phyloP scores from a whole-genome alignment of 345 rosid genomes.

The Lumnitzera littorea region DNA sequence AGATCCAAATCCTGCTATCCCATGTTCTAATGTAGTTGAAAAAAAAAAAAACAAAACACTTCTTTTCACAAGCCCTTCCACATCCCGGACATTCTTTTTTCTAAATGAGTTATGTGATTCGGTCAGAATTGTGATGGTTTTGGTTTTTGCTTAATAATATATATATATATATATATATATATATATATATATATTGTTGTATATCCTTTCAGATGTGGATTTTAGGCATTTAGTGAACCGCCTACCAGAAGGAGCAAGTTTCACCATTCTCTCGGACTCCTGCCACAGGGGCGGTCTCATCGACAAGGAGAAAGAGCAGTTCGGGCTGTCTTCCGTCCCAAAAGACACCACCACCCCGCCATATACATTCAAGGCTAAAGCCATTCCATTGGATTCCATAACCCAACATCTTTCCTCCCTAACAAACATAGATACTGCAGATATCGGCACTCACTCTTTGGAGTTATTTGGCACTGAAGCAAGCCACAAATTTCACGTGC shows the following conservation, averaged over 20 bases:
- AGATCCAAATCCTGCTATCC: too few relatives aligned
- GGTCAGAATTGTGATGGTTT: too few relatives aligned
- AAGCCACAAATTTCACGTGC: conserved; percentile 42
- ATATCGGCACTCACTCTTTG: conserved; percentile 48
- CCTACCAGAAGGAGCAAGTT: conserved; percentile 55
- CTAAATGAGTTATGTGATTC: too few relatives aligned
- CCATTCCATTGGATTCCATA: conserved; percentile 38
- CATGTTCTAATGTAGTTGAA: too few relatives aligned
- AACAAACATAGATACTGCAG: conserved; percentile 43
- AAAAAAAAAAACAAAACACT: too few relatives aligned
- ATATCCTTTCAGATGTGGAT: conserved; percentile 36
- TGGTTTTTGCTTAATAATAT: too few relatives aligned
- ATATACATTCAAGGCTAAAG: conserved; percentile 8
- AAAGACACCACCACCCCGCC: not conserved
- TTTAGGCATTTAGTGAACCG: conserved; percentile 66
- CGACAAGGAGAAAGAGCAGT: conserved; percentile 77
- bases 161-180: too few relatives aligned
- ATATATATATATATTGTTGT: too few relatives aligned
- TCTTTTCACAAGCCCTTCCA: too few relatives aligned
- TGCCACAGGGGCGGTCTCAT: conserved; percentile 89
- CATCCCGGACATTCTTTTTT: too few relatives aligned
- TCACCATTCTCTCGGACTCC: conserved; percentile 84
- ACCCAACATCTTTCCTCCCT: conserved; percentile 47
- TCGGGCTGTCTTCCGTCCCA: conserved; percentile 31
- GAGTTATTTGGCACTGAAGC: conserved; percentile 55